Evolutionary conservation across 2,329 filamentous ascomycete genomes (phyloP), one percentile per base, ranked within the genome.

Genomic region (Coleophoma cylindrospora): DNA sequence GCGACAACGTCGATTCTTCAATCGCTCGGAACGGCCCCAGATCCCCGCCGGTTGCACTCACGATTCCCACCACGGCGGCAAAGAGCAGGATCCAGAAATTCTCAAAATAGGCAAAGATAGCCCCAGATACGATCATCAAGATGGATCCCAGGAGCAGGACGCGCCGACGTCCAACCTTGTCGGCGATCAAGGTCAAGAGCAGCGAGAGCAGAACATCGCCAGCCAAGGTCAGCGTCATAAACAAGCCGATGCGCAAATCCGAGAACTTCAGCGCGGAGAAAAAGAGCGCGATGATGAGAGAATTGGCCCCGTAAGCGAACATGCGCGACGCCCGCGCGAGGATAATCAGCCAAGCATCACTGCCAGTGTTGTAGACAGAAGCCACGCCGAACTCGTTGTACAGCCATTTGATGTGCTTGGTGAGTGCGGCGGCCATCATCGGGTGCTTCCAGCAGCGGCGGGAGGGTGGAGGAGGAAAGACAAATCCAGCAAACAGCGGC

Each of bases 11-110:
- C 21, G 74, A 79, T 63, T 83, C 80, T 56, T 84, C 81, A 32
- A 84, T 73, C 17, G 80, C 79, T 21, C 76, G 70, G 50, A 84
- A 84, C 0, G 80, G 81, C 0, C 80, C 80, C 49, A 83, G 82
- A 58, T 84, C 81, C 47, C 78, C 78, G 4, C 80, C 81, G 53
- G 77, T 73, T 2, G 79, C 77, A 59, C 78, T 83, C 36, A 85
- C 79, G 45, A 85, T 79, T 2, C 82, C 81, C 2, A 83, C 54
- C 4, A 85, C 70, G 17, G 77, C 76, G 2, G 80, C 81, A 5
- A 68, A 51, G 1, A 85, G 69, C 47, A 85, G 64, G 1, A 81
- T 53, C 79, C 79, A 84, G 58, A 77, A 85, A 50, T 74, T 76
- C 13, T 70, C 68, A 51, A 61, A 73, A 0, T 70, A 41, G 0